Percentiles rank a stretch among this genome's conserved stretches.
phyloP scores from a whole-genome alignment of 768 basidiomycete species.

The Fomitopsis pulvina region DNA sequence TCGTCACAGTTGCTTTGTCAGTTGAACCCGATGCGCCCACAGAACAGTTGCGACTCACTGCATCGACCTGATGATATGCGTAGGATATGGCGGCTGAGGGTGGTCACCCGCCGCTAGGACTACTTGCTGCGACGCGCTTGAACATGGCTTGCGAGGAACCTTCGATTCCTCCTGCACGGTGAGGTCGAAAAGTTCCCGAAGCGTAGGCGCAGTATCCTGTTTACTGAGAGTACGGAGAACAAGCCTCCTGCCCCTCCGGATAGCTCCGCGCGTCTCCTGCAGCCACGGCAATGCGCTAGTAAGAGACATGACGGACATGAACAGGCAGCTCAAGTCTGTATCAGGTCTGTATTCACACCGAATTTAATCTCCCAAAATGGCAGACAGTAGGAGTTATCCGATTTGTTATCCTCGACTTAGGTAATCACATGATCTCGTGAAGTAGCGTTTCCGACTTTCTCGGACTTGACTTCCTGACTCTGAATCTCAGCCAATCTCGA shows the following conservation, averaged over 20 bases:
- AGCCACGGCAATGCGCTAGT: not conserved
- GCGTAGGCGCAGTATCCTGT: conserved; percentile 16
- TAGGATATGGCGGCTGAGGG: conserved; percentile 30
- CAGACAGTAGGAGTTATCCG: too few relatives aligned
- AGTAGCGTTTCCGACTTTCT: too few relatives aligned
- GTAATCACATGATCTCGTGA: too few relatives aligned
- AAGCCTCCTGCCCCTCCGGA: conserved; percentile 15
- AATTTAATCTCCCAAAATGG: too few relatives aligned
- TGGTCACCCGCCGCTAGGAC: not conserved
- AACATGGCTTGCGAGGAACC: not conserved
- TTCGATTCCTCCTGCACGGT: conserved; percentile 15
- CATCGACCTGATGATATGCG: conserved; percentile 49
- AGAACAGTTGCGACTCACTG: conserved; percentile 27
- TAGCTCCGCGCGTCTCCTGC: conserved; percentile 5
- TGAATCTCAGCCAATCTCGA: too few relatives aligned
- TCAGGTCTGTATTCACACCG: too few relatives aligned
- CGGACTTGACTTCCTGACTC: too few relatives aligned
- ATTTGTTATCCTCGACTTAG: too few relatives aligned
- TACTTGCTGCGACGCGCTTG: not conserved
- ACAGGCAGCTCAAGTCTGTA: not conserved
- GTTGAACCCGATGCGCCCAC: not conserved
- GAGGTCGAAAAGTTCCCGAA: conserved; percentile 23
- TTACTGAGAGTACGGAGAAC: conserved; percentile 18
- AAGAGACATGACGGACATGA: not conserved
- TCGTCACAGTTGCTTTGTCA: not conserved